Base-by-base conservation (phyloP, 2,329 filamentous ascomycete genomes). In the Corynespora cassiicola region DNA sequence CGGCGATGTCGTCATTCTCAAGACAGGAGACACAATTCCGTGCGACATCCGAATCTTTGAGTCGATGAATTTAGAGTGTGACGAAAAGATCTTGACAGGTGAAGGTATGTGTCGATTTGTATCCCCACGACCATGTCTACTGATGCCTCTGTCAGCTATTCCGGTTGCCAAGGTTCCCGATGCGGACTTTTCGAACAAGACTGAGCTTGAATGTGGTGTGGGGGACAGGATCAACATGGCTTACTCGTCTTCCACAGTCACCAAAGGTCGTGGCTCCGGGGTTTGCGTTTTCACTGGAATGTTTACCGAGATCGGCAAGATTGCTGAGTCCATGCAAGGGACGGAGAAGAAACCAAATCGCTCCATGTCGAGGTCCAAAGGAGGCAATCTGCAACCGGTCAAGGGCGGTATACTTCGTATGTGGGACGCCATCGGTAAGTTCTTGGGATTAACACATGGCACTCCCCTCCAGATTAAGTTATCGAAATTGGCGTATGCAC, bases 291-390 rank as follows among this genome's bases (percentile, higher is more conserved):
- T 79, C 12, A 85, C 80, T 4, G 84, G 81, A 24, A 86, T 87
- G 83, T 66, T 75, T 39, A 88, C 86, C 8, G 81, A 87, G 59
- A 84, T 88, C 36, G 85, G 85, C 45, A 80, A 80, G 52, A 87
- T 88, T 50, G 85, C 85, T 14, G 76, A 79, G 12, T 65, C 83
- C 38, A 73, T 88, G 26, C 78, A 80, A 31, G 75, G 76, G 6
- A 73, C 70, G 32, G 72, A 75, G 36, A 75, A 74, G 15, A 76
- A 73, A 40, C 65, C 73, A 7, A 55, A 55, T 35, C 37, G 51
- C 5, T 51, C 50, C n/a, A 37, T 55, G 34, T 55, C 51, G 6
- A 54, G 76, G 20, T 76, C 74, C 26, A 66, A 74, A 2, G 63
- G 73, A 58, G 61, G 76, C 16, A 45, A 38, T 12, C 30, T 66